Evolutionary conservation across 768 basidiomycete genomes (phyloP).

Genomic region (Boletus insuetus): DNA sequence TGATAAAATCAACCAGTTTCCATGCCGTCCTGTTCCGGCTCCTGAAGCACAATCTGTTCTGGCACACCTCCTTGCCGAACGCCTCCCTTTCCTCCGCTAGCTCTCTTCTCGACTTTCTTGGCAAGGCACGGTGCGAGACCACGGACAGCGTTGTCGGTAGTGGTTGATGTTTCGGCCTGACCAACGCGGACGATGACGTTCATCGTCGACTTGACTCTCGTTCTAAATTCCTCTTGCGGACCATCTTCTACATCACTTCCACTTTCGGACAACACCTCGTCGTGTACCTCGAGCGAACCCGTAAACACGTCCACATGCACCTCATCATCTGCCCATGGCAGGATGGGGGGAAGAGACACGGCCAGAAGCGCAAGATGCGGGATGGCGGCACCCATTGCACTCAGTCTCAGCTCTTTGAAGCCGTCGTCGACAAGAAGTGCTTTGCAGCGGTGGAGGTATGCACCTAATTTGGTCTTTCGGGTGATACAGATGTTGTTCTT

Average conservation of each 20-base stretch:
- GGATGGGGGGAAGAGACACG: slow-evolving; percentile 66
- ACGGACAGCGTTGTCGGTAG: slow-evolving; percentile 7
- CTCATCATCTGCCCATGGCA: slow-evolving; percentile 65
- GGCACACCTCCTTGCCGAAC: slow-evolving; percentile 5
- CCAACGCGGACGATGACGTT: slow-evolving; percentile 60
- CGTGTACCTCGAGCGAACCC: slow-evolving; percentile 69
- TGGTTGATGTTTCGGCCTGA: slow-evolving; percentile 45
- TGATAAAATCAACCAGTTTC: slow-evolving; percentile 24
- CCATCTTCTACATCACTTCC: slow-evolving; percentile 57
- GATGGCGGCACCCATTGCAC: slow-evolving; percentile 88
- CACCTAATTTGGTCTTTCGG: slow-evolving; percentile 68
- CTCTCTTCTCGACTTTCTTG: slow-evolving; percentile 6
- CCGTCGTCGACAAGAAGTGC: slow-evolving; percentile 69
- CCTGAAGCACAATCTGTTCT: slow-evolving; percentile 36
- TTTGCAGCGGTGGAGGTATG: slow-evolving; percentile 78
- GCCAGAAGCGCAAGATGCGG: slow-evolving; percentile 71
- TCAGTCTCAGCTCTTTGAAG: slow-evolving; percentile 73
- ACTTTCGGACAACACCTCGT: slow-evolving; percentile 58
- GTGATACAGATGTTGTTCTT: slow-evolving; percentile 80
- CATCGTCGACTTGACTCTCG: slow-evolving; percentile 69
- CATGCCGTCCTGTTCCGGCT: slow-evolving; percentile 44
- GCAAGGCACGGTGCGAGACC: neutral
- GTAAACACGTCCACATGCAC: slow-evolving; percentile 62
- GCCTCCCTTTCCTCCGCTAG: slow-evolving; percentile 8
- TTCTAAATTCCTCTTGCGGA: slow-evolving; percentile 52